phyloP scores from a whole-genome alignment of 2,329 filamentous ascomycete species.

The Laburnicola sp. region DNA sequence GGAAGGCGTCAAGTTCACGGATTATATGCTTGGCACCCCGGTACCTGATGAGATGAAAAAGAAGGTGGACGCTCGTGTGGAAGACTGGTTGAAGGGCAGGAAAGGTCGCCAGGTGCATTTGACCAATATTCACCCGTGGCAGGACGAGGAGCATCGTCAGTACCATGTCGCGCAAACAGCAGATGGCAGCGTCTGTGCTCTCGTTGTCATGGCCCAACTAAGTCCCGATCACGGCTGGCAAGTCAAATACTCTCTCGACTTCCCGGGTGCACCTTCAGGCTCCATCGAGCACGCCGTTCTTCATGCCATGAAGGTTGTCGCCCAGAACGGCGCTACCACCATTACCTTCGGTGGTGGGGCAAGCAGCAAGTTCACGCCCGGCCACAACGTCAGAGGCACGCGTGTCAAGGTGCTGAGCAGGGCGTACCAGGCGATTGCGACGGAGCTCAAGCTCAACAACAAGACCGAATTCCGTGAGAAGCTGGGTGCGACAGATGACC shows the following conservation, averaged over 20 bases:
- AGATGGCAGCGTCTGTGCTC: conserved; percentile 70
- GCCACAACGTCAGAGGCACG: conserved; percentile 78
- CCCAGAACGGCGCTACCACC: conserved; percentile 61
- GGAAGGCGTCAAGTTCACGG: conserved; percentile 79
- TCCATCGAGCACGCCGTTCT: conserved; percentile 84
- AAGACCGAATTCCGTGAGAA: conserved; percentile 92
- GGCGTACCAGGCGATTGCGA: conserved; percentile 79
- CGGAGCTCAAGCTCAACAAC: conserved; percentile 77
- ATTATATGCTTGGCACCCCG: conserved; percentile 67
- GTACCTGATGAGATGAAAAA: conserved; percentile 67
- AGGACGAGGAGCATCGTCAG: conserved; percentile 78
- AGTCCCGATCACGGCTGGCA: conserved; percentile 84
- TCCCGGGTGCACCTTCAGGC: conserved; percentile 82
- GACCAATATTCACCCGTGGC: conserved; percentile 87
- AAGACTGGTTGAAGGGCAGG: conserved; percentile 77
- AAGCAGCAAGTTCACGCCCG: conserved; percentile 71
- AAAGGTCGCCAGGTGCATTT: conserved; percentile 88
- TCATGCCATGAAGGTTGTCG: conserved; percentile 66
- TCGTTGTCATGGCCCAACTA: conserved; percentile 83
- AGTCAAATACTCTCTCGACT: conserved; percentile 94
- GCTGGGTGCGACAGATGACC: conserved; percentile 81
- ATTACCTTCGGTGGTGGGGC: conserved; percentile 91
- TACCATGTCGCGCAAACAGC: conserved; percentile 80
- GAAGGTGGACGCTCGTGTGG: conserved; percentile 71
- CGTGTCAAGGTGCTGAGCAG: conserved; percentile 79